Base-by-base conservation (phyloP, 2,329 filamentous ascomycete genomes). In the Tolypocladium sp. region DNA sequence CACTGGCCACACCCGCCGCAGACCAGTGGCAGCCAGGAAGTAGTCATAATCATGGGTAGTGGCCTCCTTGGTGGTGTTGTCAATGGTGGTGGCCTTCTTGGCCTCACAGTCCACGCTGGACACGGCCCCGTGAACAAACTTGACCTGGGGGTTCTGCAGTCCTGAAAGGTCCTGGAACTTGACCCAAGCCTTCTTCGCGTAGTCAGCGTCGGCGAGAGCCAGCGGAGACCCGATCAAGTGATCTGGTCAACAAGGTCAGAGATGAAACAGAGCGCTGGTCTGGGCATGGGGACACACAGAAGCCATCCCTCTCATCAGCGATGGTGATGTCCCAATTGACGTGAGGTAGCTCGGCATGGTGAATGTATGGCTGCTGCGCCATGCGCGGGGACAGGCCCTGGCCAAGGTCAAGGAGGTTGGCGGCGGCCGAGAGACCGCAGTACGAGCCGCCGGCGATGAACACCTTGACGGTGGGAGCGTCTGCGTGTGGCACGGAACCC, bases 261-360 rank as follows among this genome's bases (percentile, higher is more conserved):
- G 17, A 37, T 27, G 22, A 8, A 7, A 57, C 4, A 55, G 46
- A 37, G 33, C 40, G 42, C 46, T 2, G 20, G 13, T 22, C 27
- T 38, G 52, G 49, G 25, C n/a, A 17, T 37, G 15, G 30, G 44
- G 7, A 73, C 86, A 66, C 77, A 92, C 89, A 92, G 70, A 85
- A 92, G n/a, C 90, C 90, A 76, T 92, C 89, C n/a, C 88, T 78
- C 71, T 92, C 88, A 66, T 92, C 89, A 30, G 90, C 84, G 27
- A 92, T 80, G 27, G 87, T 91, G 56, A 92, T 85, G 42, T 91
- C 81, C 17, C 90, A 72, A 1, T 83, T 78, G 52, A 87, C 76
- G 30, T 76, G 77, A 52, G 77, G 75, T 25, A 76, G 68, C 37
- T 73, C 67, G 63, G 74, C 63, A 65, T 78, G 65, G 67, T 80